Evolutionary conservation across 1,284 basidiomycete genomes (phyloP), one percentile per base, ranked within the genome.

Genomic region (Papiliotrema nemorosa): DNA sequence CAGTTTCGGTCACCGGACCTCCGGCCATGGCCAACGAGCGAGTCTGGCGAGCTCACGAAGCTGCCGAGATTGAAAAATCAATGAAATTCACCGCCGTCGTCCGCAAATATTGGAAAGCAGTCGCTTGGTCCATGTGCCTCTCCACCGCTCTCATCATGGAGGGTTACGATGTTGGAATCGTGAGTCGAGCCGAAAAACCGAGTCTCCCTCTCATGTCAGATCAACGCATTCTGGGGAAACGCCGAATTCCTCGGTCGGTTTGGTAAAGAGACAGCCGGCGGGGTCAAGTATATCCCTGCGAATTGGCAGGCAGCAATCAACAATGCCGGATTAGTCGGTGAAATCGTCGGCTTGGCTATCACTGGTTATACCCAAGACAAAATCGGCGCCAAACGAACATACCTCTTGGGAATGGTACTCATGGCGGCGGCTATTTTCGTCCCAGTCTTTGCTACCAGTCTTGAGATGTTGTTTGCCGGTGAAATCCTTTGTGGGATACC

Each of bases 31-130:
- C n/a, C n/a, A n/a, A n/a, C n/a, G n/a, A n/a, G n/a, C n/a, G n/a
- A n/a, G n/a, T n/a, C n/a, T n/a, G n/a, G n/a, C n/a, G n/a, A n/a
- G n/a, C n/a, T n/a, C n/a, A n/a, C n/a, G n/a, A n/a, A n/a, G n/a
- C n/a, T n/a, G n/a, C n/a, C n/a, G n/a, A n/a, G n/a, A n/a, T n/a
- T n/a, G n/a, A n/a, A n/a, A n/a, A n/a, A n/a, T n/a, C n/a, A n/a
- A n/a, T n/a, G n/a, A n/a, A n/a, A n/a, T n/a, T n/a, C n/a, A n/a
- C n/a, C n/a, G n/a, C n/a, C n/a, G n/a, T n/a, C n/a, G n/a, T n/a
- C n/a, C n/a, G n/a, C n/a, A n/a, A n/a, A n/a, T 78, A 78, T 54
- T 76, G 76, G 39, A 77, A 76, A 56, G 78, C 77, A 26, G 70
- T 77, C 51, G 54, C 55, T 24, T 79, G 74, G 75, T 71, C 70